Percentiles rank a stretch among this genome's conserved stretches.
These are phyloP conservation scores for Ramularia collo-cygni DNA, from an alignment of 2,329 filamentous ascomycete genomes.

Conservation along the genomic window DNA sequence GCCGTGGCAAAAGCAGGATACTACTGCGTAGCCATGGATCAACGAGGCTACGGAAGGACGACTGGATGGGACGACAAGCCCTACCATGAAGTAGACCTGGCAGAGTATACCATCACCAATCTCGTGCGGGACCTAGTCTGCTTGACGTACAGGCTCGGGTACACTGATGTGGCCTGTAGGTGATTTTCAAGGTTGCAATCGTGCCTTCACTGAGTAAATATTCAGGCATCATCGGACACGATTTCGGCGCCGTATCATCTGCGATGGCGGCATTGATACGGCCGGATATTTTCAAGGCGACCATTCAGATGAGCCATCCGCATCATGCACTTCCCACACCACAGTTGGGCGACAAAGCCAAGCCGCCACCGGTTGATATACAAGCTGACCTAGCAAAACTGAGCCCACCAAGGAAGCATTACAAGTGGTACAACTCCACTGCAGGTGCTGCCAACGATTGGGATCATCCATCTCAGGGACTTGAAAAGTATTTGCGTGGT, in stretches of 20 bases:
- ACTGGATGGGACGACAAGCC: conserved; percentile 50
- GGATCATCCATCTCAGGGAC: conserved; percentile 43
- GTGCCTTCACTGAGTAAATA: too few relatives aligned
- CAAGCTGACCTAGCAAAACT: conserved; percentile 50
- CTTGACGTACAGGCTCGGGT: conserved; percentile 55
- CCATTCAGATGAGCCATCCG: conserved; percentile 60
- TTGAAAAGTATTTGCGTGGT: conserved; percentile 56
- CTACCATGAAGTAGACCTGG: conserved; percentile 49
- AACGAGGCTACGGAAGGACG: conserved; percentile 62
- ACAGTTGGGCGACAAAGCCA: conserved; percentile 41
- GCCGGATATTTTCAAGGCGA: conserved; percentile 57
- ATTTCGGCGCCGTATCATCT: conserved; percentile 58
- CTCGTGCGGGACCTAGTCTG: conserved; percentile 57
- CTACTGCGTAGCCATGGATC: conserved; percentile 60
- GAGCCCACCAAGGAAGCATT: conserved; percentile 57
- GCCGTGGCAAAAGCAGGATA: conserved; percentile 54
- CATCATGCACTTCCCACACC: conserved; percentile 49
- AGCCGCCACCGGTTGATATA: conserved; percentile 38
- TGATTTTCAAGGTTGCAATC: neutral
- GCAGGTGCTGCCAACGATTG: conserved; percentile 42
- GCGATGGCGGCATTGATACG: conserved; percentile 55
- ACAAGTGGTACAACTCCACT: conserved; percentile 60
- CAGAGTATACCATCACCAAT: conserved; percentile 51
- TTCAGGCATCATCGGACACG: conserved; percentile 52
- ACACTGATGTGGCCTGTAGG: conserved; percentile 46